Conservation (phyloP, 164 flowering plant species). For the Vitis amurensis region DNA sequence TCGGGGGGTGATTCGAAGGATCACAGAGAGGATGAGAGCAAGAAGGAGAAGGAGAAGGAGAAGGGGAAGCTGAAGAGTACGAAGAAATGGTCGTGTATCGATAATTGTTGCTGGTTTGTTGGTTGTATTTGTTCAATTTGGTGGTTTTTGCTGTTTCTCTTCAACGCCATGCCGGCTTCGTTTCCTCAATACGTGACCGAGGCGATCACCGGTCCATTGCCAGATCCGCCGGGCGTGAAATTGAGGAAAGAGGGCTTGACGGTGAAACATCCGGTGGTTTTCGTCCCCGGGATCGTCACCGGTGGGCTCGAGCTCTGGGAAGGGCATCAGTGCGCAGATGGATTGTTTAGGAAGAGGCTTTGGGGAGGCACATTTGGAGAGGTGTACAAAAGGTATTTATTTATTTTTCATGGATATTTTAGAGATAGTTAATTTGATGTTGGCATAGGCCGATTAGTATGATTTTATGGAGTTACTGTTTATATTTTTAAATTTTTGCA, state of each 20-base stretch:
- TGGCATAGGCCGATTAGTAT: background rate
- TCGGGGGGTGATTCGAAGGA: constrained; percentile 3
- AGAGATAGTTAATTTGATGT: background rate
- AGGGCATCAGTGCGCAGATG: constrained; percentile 78
- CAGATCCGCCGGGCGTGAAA: constrained; percentile 83
- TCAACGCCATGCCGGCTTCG: constrained; percentile 78
- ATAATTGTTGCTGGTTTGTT: constrained; percentile 63
- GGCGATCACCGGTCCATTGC: constrained; percentile 80
- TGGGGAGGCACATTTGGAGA: constrained; percentile 94
- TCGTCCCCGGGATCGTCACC: constrained; percentile 90
- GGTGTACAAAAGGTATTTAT: constrained; percentile 65
- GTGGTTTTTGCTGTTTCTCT: constrained; percentile 57
- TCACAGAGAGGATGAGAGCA: constrained; percentile 8
- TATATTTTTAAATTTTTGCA: too few species aligned
- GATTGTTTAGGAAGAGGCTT: constrained; percentile 75
- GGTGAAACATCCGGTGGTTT: constrained; percentile 80
- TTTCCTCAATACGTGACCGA: constrained; percentile 86
- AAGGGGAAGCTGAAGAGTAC: background rate
- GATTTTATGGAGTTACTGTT: background rate
- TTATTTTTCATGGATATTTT: background rate
- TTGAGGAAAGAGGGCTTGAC: constrained; percentile 63
- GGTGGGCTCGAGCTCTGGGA: constrained; percentile 92
- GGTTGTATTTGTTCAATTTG: constrained; percentile 58
- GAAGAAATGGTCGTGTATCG: constrained; percentile 31
- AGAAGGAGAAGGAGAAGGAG: constrained; percentile 9